Conservation (phyloP, 179 eudicot species). For the Nepenthes alata region DNA sequence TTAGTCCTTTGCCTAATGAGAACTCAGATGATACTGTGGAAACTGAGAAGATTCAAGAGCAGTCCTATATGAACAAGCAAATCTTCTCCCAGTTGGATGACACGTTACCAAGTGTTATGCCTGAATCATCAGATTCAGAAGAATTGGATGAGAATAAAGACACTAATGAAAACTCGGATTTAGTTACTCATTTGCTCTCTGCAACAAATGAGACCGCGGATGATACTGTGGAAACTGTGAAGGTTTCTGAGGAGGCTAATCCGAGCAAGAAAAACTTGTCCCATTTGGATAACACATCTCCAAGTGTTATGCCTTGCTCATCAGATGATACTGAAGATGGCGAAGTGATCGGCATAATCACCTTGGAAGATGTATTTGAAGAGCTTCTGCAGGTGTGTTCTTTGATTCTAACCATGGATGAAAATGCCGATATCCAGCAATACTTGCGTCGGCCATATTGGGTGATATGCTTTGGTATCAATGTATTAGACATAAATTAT, state of each 20-base stretch:
- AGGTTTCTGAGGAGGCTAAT: constrained; percentile 20
- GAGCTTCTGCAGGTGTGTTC: constrained; percentile 79
- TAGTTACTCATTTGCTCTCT: constrained; percentile 47
- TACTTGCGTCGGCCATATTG: no score
- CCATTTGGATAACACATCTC: constrained; percentile 13
- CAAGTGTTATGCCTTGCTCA: constrained; percentile 20
- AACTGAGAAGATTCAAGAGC: constrained; percentile 41
- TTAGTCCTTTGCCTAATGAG: constrained; percentile 42
- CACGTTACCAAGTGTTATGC: constrained; percentile 16
- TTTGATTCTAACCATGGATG: neutral
- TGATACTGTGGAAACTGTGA: constrained; percentile 54
- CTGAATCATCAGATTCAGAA: constrained; percentile 24
- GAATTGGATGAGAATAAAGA: constrained; percentile 18
- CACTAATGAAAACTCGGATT: constrained; percentile 22
- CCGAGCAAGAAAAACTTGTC: constrained; percentile 13
- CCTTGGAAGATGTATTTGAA: constrained; percentile 98
- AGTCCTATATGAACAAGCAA: constrained; percentile 13
- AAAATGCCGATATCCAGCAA: no score
- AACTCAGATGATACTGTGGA: constrained; percentile 45
- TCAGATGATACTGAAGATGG: constrained; percentile 74
- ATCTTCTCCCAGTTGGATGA: constrained; percentile 14
- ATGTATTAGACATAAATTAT: no score
- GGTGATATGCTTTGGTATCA: no score
- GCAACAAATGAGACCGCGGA: constrained; percentile 31
- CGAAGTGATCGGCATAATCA: constrained; percentile 86